phyloP scores from a whole-genome alignment of 169 alveolate genomes.

The Sarcocystis neurona region DNA sequence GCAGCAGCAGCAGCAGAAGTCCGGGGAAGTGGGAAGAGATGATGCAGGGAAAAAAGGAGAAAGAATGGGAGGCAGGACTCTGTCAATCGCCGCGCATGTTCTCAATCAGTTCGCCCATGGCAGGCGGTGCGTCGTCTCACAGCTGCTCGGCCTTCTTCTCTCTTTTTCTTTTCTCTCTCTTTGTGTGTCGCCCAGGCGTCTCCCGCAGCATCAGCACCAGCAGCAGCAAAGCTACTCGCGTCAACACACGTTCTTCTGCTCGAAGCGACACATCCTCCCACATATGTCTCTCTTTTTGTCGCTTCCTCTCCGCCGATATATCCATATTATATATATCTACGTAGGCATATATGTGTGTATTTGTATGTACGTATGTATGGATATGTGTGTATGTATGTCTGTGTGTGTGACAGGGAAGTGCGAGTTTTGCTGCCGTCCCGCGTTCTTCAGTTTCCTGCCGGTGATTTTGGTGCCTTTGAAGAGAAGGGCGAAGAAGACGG shows the following conservation, averaged over 20 bases:
- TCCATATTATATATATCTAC: neutral
- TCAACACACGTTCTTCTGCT: neutral
- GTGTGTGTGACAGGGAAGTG: neutral
- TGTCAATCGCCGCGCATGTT: constrained; percentile 5
- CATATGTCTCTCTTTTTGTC: neutral
- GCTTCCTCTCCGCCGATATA: neutral
- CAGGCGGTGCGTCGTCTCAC: neutral
- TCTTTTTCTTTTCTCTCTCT: neutral
- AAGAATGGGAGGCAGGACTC: neutral
- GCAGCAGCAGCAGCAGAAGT: neutral
- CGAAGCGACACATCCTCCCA: neutral
- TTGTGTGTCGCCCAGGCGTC: neutral
- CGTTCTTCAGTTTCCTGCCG: neutral
- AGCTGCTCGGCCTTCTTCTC: neutral
- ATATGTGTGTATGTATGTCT: neutral
- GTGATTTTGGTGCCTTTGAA: neutral
- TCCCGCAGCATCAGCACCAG: neutral
- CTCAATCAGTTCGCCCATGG: constrained; percentile 32
- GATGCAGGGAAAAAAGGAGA: neutral
- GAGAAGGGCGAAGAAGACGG: too few species aligned
- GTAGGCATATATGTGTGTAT: neutral
- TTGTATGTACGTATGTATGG: neutral
- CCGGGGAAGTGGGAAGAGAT: neutral
- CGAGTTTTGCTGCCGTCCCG: neutral
- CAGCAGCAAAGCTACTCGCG: neutral